phyloP scores from a whole-genome alignment of 2,329 filamentous ascomycete species.

The Arthrobotrys sinensis region DNA sequence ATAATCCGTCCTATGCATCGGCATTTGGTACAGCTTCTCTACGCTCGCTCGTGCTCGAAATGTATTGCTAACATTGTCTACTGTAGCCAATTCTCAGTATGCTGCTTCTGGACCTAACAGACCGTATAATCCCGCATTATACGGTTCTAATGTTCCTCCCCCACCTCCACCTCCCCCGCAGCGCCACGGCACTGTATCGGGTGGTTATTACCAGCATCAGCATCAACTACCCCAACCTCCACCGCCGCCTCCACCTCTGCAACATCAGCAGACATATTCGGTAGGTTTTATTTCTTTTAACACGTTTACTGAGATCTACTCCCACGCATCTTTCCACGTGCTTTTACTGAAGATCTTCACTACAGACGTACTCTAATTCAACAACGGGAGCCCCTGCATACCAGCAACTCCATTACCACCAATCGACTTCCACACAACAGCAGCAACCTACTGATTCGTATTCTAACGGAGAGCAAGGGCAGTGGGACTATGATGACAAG shows the following conservation, averaged over 20 bases:
- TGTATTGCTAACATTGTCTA: not conserved
- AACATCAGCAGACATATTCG: slow-evolving; percentile 51
- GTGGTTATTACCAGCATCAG: slow-evolving; percentile 47
- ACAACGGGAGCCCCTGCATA: slow-evolving; percentile 32
- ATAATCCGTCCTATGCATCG: slow-evolving; percentile 46
- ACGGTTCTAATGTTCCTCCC: slow-evolving; percentile 43
- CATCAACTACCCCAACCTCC: slow-evolving; percentile 46
- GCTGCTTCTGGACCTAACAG: slow-evolving; percentile 45
- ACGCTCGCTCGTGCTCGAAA: not conserved
- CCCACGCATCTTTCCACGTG: not conserved
- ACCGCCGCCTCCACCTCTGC: slow-evolving; percentile 48
- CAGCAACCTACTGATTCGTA: slow-evolving; percentile 22
- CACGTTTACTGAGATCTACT: not conserved
- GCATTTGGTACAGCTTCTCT: slow-evolving; percentile 42
- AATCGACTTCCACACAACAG: slow-evolving; percentile 24
- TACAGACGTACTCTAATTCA: slow-evolving; percentile 32
- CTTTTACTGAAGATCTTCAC: slow-evolving; percentile 11
- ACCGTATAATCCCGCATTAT: slow-evolving; percentile 57
- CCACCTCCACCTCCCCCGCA: slow-evolving; percentile 57
- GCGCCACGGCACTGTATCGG: slow-evolving; percentile 49
- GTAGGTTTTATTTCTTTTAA: slow-evolving; percentile 31
- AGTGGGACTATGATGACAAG: slow-evolving; percentile 47
- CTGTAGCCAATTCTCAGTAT: slow-evolving; percentile 53
- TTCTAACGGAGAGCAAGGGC: slow-evolving; percentile 44
- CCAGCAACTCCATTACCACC: slow-evolving; percentile 49